Evolutionary conservation across 331 rosid genomes (phyloP).

Genomic region (Spiraea crenata): DNA sequence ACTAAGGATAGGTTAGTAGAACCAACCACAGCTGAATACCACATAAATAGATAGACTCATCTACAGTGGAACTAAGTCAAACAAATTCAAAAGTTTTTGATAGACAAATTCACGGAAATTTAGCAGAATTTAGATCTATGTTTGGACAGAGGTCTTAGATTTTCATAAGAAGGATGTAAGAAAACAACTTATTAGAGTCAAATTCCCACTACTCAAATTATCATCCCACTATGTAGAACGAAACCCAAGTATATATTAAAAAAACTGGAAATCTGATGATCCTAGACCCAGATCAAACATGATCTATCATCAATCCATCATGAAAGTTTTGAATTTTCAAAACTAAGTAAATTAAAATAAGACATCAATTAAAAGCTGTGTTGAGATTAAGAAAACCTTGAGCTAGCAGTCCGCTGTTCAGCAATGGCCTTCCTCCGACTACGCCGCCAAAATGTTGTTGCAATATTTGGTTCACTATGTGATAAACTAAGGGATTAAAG

Average conservation of each 20-base stretch:
- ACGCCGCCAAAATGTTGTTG: constrained; percentile 93
- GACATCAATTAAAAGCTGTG: constrained; percentile 13
- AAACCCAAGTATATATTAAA: background rate
- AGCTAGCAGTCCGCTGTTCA: constrained; percentile 98
- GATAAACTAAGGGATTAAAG: constrained; percentile 78
- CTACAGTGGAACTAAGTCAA: background rate
- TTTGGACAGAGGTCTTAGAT: background rate
- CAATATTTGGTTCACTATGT: constrained; percentile 98
- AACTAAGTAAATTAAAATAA: constrained; percentile 8
- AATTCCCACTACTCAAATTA: background rate
- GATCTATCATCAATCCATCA: background rate
- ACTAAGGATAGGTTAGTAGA: background rate
- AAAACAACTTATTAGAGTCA: constrained; percentile 7
- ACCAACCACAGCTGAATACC: background rate
- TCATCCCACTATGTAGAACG: background rate
- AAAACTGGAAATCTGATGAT: background rate
- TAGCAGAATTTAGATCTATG: background rate
- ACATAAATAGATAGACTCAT: background rate
- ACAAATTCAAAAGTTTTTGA: background rate
- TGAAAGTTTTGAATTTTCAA: background rate
- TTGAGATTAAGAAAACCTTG: constrained; percentile 67
- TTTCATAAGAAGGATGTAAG: background rate
- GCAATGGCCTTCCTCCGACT: constrained; percentile 95
- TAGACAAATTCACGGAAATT: background rate
- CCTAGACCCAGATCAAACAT: constrained; percentile 11